These are phyloP conservation scores for Neophaeococcomyces aloes DNA, from an alignment of 2,329 filamentous ascomycete genomes.

Conservation along the genomic window DNA sequence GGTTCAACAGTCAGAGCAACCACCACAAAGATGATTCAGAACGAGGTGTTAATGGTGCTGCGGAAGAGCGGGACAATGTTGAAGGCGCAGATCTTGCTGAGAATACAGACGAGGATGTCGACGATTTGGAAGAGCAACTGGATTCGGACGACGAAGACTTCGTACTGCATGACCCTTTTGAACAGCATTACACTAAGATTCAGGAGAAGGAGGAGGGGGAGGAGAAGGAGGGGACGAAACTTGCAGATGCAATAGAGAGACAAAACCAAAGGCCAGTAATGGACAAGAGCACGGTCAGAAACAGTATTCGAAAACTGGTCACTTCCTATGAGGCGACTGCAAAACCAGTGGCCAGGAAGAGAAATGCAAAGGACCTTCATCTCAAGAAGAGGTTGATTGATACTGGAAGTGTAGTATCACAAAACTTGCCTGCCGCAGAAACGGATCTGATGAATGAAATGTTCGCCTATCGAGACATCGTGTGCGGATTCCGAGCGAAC, in stretches of 20 bases:
- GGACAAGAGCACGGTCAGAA: slow-evolving; percentile 33
- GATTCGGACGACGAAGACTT: slow-evolving; percentile 37
- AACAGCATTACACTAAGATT: slow-evolving; percentile 58
- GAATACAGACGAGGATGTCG: slow-evolving; percentile 27
- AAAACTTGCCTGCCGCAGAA: slow-evolving; percentile 52
- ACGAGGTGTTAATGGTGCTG: slow-evolving; percentile 6
- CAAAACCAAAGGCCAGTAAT: slow-evolving; percentile 38
- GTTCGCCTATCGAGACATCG: slow-evolving; percentile 71
- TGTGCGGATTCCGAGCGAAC: slow-evolving; percentile 62
- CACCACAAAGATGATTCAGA: slow-evolving; percentile 11
- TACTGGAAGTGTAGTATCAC: slow-evolving; percentile 43
- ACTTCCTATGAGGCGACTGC: slow-evolving; percentile 3
- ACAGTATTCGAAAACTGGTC: slow-evolving; percentile 12
- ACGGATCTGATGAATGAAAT: slow-evolving; percentile 58
- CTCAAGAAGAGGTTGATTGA: slow-evolving; percentile 61
- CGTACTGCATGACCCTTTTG: slow-evolving; percentile 60
- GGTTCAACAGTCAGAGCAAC: slow-evolving; percentile 16
- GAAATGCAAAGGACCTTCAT: slow-evolving; percentile 23
- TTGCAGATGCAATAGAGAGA: slow-evolving; percentile 42
- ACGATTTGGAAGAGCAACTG: slow-evolving; percentile 26
- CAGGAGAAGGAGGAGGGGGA: too few species aligned
- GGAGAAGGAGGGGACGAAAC: slow-evolving; percentile 48
- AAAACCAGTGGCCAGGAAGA: neutral
- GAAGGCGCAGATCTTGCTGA: slow-evolving; percentile 20
- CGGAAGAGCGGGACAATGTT: slow-evolving; percentile 20